These are phyloP conservation scores for Peronospora destructor DNA, from an alignment of 352 stramenopile species.

Conservation along the genomic window DNA sequence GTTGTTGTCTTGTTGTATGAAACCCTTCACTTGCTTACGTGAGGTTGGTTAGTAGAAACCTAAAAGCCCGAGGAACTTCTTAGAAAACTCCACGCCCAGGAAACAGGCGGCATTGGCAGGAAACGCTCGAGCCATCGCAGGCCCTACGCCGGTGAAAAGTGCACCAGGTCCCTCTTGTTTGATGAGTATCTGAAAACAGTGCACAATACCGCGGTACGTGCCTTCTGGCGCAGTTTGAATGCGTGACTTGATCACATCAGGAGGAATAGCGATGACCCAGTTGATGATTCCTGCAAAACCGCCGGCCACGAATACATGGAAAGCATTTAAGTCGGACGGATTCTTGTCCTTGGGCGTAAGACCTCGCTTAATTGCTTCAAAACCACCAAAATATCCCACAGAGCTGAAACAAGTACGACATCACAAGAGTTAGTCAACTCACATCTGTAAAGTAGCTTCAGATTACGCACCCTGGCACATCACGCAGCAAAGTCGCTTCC, in stretches of 20 bases:
- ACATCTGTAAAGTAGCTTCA: background rate
- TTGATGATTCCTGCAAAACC: constrained; percentile 92
- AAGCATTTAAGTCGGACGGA: constrained; percentile 76
- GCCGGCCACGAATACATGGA: constrained; percentile 90
- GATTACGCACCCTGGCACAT: constrained; percentile 85
- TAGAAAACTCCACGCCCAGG: constrained; percentile 82
- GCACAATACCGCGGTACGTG: constrained; percentile 88
- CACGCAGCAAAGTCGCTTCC: constrained; percentile 90
- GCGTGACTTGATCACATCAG: constrained; percentile 95
- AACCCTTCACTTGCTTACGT: constrained; percentile 5
- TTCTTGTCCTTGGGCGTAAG: constrained; percentile 80
- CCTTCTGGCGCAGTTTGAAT: constrained; percentile 94
- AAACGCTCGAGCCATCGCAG: constrained; percentile 93
- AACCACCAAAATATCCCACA: constrained; percentile 92
- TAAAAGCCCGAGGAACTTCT: constrained; percentile 71
- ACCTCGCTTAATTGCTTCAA: constrained; percentile 88
- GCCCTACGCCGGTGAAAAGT: constrained; percentile 92
- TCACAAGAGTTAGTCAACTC: constrained; percentile 4
- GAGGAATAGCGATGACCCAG: constrained; percentile 92
- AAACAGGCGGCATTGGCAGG: constrained; percentile 95
- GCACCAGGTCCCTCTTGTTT: constrained; percentile 89
- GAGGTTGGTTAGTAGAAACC: constrained; percentile 62
- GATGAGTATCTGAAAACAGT: constrained; percentile 91
- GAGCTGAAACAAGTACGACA: constrained; percentile 42
- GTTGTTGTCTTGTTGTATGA: constrained; percentile 19